Evolutionary conservation across 1,284 basidiomycete genomes (phyloP).

Genomic region (Vanrija pseudolonga): DNA sequence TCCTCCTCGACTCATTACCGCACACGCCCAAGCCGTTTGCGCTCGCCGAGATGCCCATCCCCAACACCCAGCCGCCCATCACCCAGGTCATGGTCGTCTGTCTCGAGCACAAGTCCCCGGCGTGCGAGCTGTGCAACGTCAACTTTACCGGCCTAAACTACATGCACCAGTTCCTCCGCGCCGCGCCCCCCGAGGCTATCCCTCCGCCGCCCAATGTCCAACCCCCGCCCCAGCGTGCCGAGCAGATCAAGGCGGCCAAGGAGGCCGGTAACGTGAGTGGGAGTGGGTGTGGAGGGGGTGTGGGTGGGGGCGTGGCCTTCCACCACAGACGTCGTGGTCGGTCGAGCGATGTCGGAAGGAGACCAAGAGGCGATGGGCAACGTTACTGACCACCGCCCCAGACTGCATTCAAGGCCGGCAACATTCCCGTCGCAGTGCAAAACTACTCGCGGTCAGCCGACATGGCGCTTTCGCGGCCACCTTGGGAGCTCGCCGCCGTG

Average conservation of each 20-base stretch:
- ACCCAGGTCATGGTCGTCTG: constrained; percentile 53
- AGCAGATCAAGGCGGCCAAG: constrained; percentile 70
- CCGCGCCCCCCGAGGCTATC: constrained; percentile 65
- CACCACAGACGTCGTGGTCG: too few relatives aligned
- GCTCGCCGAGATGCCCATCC: constrained; percentile 24
- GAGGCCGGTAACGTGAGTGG: constrained; percentile 79
- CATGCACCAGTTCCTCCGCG: constrained; percentile 64
- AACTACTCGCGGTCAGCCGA: constrained; percentile 80
- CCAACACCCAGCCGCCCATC: constrained; percentile 31
- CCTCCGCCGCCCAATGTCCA: constrained; percentile 74
- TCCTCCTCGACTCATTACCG: constrained; percentile 42
- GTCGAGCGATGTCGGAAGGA: too few relatives aligned
- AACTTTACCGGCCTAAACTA: constrained; percentile 68
- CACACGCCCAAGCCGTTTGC: constrained; percentile 31
- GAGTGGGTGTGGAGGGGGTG: not conserved
- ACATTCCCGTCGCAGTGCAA: constrained; percentile 70
- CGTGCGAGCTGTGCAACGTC: constrained; percentile 64
- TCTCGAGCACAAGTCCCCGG: constrained; percentile 61
- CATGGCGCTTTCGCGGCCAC: constrained; percentile 75
- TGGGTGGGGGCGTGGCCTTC: not conserved
- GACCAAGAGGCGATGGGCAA: too few relatives aligned
- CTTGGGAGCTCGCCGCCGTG: constrained; percentile 80
- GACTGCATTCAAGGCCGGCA: constrained; percentile 70
- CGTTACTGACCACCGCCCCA: constrained; percentile 42
- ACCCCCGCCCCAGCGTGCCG: constrained; percentile 61